Base-by-base conservation (phyloP, 116 monocot genomes). In the Thalassia testudinum region DNA sequence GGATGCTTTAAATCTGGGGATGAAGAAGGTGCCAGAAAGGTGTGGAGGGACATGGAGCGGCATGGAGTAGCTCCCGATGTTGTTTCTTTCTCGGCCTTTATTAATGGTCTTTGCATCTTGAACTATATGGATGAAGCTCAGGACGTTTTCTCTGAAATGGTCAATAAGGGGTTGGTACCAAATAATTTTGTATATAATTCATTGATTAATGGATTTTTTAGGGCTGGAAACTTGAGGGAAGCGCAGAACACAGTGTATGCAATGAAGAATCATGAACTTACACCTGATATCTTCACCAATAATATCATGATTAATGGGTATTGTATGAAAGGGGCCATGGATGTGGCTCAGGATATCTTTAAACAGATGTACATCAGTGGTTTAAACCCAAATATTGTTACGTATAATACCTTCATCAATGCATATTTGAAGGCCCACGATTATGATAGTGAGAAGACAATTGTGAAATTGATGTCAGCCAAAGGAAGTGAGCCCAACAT, bases 151-250 rank as follows among this genome's bases (percentile, higher is more conserved):
- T 3, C 42, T 47, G 59, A 88, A 42, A 95, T 95, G 88, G 38
- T 28, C 24, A 55, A 49, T 20, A 76, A 74, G 57, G 78, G 82
- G 50, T 51, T 95, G 24, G 72, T 88, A 24, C 95, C 95, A 2
- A 88, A 88, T 50, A 87, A 79, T 67, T 77, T 85, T 47, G 67
- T 66, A 18, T 95, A 85, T 56, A 95, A 95, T 27, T 95, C 95
- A 59, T 59, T 95, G 53, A 88, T 95, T 24, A 72, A 65, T 61
- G 88, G 81, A 25, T 59, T 77, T 48, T 71, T 69, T 54, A 74
- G 62, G 67, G 57, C 42, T 60, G 81, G 88, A 43, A 72, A 85
- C 62, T 28, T 85, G 24, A 61, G 62, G n/a, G 70, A 77, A 50
- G 95, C 82, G 42, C 52, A 70, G 68, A 54, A 75, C 20, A 28